phyloP scores from a whole-genome alignment of 768 basidiomycete species.

The Boletus barrowsii region DNA sequence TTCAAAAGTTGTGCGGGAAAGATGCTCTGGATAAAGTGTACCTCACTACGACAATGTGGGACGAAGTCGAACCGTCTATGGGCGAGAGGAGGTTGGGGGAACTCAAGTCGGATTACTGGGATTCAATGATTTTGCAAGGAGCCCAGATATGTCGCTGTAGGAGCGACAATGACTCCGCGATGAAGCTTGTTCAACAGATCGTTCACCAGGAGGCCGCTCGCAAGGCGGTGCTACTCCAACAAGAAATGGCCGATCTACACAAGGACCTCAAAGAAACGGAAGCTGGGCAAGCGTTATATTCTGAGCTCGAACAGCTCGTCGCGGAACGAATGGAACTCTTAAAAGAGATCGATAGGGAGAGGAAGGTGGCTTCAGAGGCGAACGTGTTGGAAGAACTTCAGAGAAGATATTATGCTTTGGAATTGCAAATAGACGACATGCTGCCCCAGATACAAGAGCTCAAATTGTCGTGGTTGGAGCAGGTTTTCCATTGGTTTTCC shows the following conservation, averaged over 20 bases:
- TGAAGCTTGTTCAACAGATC: conserved; percentile 7
- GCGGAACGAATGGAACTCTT: conserved; percentile 7
- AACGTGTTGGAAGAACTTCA: too few species aligned
- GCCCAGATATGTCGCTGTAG: conserved; percentile 7
- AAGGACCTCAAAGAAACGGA: conserved; percentile 9
- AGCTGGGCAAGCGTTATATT: conserved; percentile 6
- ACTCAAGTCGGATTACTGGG: conserved; percentile 6
- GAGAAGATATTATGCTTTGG: too few species aligned
- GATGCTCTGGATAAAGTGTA: conserved; percentile 31
- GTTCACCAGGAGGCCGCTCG: not conserved
- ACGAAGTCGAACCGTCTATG: too few species aligned
- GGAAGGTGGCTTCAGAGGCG: not conserved
- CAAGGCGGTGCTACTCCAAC: not conserved
- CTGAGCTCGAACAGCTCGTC: conserved; percentile 1
- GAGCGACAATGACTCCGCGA: conserved; percentile 6
- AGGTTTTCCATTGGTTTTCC: too few species aligned
- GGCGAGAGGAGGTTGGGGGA: too few species aligned
- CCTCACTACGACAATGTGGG: conserved; percentile 5
- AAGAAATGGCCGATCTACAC: conserved; percentile 5
- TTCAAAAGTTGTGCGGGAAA: conserved; percentile 27
- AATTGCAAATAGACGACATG: too few species aligned
- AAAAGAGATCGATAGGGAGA: conserved; percentile 4
- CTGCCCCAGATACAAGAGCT: too few species aligned
- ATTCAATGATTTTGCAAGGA: conserved; percentile 7
- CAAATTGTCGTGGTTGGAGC: too few species aligned